Evolutionary conservation across 1,284 basidiomycete species (phyloP).

Genomic region (Peniophora sp.): DNA sequence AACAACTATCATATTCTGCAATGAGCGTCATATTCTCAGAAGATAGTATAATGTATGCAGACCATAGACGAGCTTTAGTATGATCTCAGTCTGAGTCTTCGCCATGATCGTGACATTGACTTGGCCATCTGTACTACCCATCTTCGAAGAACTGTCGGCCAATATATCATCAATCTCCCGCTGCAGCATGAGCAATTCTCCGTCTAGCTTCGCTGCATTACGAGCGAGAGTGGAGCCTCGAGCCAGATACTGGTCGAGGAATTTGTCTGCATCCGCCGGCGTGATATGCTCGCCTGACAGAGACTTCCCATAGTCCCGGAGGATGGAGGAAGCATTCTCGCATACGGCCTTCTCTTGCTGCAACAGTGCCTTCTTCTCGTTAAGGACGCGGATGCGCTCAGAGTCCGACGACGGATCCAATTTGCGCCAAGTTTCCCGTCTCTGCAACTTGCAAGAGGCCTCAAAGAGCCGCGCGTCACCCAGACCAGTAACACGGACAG

Average conservation of each 20-base stretch:
- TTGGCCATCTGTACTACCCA: slow-evolving; percentile 26
- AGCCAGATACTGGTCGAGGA: slow-evolving; percentile 27
- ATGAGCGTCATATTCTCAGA: too few relatives aligned
- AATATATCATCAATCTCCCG: slow-evolving; percentile 29
- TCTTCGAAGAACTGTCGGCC: slow-evolving; percentile 23
- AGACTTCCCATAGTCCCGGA: slow-evolving; percentile 34
- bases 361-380: slow-evolving; percentile 25
- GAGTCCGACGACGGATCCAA: neutral
- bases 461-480: slow-evolving; percentile 37
- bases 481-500: slow-evolving; percentile 41
- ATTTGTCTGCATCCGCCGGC: slow-evolving; percentile 20
- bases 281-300: slow-evolving; percentile 34
- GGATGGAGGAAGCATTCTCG: slow-evolving; percentile 30
- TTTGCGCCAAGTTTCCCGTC: too few relatives aligned
- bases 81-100: slow-evolving; percentile 24
- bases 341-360: slow-evolving; percentile 28
- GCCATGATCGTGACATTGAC: slow-evolving; percentile 32
- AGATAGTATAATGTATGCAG: neutral
- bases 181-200: slow-evolving; percentile 32
- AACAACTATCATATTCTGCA: neutral
- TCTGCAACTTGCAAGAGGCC: slow-evolving; percentile 29
- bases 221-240: slow-evolving; percentile 19
- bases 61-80: slow-evolving; percentile 46
- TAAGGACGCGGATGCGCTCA: slow-evolving; percentile 28
- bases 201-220: slow-evolving; percentile 28